Percentiles rank a stretch among this genome's conserved stretches.
These are phyloP conservation scores for Paracamarosporium sp. DNA, from an alignment of 2,329 filamentous ascomycete genomes.

Conservation along the genomic window DNA sequence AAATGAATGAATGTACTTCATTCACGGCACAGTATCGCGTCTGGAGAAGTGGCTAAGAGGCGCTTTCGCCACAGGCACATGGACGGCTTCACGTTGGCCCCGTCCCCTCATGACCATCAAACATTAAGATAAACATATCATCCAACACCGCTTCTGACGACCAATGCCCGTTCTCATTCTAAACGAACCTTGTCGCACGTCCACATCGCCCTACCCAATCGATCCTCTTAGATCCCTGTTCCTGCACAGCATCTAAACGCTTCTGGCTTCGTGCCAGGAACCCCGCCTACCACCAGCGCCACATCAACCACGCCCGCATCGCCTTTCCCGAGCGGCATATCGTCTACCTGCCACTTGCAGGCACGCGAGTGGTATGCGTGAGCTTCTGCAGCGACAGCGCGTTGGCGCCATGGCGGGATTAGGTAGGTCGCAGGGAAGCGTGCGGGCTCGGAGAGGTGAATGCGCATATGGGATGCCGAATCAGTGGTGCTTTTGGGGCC, in stretches of 20 bases:
- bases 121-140: constrained; percentile 2
- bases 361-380: constrained; percentile 8
- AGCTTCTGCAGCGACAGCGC: neutral
- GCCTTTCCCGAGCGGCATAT: neutral
- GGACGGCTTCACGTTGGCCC: neutral
- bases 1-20: no score
- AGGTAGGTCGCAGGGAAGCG: neutral
- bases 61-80: neutral
- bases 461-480: constrained; percentile 1
- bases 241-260: neutral
- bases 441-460: neutral
- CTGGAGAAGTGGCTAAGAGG: neutral
- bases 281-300: constrained; percentile 5
- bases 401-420: constrained; percentile 2
- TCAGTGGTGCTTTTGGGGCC: neutral
- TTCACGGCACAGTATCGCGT: no score
- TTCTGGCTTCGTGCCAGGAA: neutral
- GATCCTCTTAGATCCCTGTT: neutral
- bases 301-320: neutral
- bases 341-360: neutral
- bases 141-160: neutral
- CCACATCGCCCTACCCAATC: constrained; percentile 1
- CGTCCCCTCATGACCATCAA: neutral
- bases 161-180: neutral
- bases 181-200: neutral